Base-by-base conservation (phyloP, 306 rosid species). In the Oxytropis ochrocephala region DNA sequence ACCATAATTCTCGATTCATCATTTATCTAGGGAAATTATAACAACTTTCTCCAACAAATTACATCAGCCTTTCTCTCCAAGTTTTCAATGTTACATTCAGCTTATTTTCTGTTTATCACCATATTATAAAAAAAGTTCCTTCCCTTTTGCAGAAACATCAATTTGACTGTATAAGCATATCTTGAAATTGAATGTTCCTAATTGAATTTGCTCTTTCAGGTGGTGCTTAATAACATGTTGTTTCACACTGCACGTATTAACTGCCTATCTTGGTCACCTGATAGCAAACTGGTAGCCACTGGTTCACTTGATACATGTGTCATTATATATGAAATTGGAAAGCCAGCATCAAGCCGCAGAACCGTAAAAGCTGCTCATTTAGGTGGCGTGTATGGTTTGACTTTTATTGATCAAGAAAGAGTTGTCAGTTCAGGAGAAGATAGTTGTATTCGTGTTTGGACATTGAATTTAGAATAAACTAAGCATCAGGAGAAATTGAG, bases 401-500 rank as follows among this genome's bases (percentile, higher is more conserved):
- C 84, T 77, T 94, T 91, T 74, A 81, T 85, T 9, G 95, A 87
- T 63, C 72, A 72, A 39, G 75, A 75, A 35, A 81, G 79, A 29
- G 84, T 91, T 67, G 89, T 80, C 54, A 91, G 99, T 85, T 95
- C 99, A 8, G 99, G 99, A 8, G 99, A 95, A 81, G 99, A 95
- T 77, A 88, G 88, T 2, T 95, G 91, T 56, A 77, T 95, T 76
- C 99, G 97, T 73, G 85, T 91, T 60, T 95, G 99, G 99, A 87
- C 16, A 56, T 75, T 89, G 70, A 64, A 62, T 53, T 75, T 81
- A 7, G 86, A 82, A 9, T 78, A 75, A 82, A 65, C 50, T 0
- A 29, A 2, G 57, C 72, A 35, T 74, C 80, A 57, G 75, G 47
- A 57, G 61, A 24, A 67, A n/a, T 66, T 59, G 17, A 64, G 52